Percentiles rank a stretch among this genome's conserved stretches.
Conservation (phyloP, 768 basidiomycete genomes). For the Mycena chlorophos region DNA sequence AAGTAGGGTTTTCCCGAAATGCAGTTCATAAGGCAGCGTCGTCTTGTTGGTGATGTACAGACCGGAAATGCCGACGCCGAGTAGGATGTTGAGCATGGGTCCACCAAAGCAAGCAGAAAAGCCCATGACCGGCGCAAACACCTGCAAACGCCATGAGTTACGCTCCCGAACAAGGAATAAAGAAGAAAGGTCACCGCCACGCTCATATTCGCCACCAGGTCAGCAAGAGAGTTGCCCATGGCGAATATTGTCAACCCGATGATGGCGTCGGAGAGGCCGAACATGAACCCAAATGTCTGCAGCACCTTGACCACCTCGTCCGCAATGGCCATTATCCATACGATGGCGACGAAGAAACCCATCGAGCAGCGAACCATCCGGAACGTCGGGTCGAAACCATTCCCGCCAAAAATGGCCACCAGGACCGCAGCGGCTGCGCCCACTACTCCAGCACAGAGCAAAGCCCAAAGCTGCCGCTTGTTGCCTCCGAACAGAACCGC, state of each 20-base stretch:
- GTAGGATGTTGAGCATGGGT: conserved; percentile 88
- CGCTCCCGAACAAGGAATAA: neutral
- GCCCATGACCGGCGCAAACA: conserved; percentile 90
- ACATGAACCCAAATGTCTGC: conserved; percentile 91
- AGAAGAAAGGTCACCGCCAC: conserved; percentile 73
- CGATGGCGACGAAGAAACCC: conserved; percentile 87
- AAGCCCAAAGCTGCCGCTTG: conserved; percentile 47
- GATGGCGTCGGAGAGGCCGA: conserved; percentile 95
- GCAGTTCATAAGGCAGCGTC: conserved; percentile 62
- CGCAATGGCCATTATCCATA: conserved; percentile 99
- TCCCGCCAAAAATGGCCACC: conserved; percentile 59
- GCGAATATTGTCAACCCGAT: conserved; percentile 97
- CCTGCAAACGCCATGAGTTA: conserved; percentile 37
- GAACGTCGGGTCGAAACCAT: conserved; percentile 56
- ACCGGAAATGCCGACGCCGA: conserved; percentile 91
- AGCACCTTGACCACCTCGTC: conserved; percentile 93
- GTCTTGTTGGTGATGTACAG: conserved; percentile 76
- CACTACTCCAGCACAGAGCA: conserved; percentile 52
- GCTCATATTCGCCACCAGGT: conserved; percentile 95
- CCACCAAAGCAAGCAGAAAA: conserved; percentile 95
- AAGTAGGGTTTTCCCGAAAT: conserved; percentile 80
- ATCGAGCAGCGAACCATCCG: conserved; percentile 79
- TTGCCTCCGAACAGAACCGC: conserved; percentile 65
- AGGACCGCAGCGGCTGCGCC: conserved; percentile 57
- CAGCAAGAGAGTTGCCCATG: conserved; percentile 92